These are phyloP conservation scores for Pichia exigua DNA, from an alignment of 805 yeast species.

Conservation along the genomic window DNA sequence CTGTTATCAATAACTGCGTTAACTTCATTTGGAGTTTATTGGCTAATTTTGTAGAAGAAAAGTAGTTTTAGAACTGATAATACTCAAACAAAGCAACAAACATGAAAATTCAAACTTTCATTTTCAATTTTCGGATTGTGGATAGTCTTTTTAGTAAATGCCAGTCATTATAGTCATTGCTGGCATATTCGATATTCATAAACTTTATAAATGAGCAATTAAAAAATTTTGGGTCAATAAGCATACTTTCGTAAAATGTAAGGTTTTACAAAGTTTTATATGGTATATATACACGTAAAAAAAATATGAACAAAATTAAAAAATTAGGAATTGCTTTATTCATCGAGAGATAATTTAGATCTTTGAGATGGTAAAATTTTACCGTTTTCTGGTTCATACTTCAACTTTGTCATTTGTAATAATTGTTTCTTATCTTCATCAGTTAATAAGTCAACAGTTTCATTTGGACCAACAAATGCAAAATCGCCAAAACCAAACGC, in stretches of 20 bases:
- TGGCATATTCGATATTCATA: too few species aligned
- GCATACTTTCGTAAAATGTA: not conserved
- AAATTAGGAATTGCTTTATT: conserved; percentile 22
- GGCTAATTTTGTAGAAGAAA: not conserved
- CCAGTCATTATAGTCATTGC: too few species aligned
- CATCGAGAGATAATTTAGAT: conserved; percentile 42
- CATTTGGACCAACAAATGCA: conserved; percentile 74
- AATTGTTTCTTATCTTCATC: conserved; percentile 53
- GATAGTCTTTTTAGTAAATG: too few species aligned
- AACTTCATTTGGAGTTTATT: conserved; percentile 38
- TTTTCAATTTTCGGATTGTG: not conserved
- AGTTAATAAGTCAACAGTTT: conserved; percentile 65
- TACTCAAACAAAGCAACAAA: not conserved
- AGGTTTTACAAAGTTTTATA: not conserved
- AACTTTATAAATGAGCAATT: too few species aligned
- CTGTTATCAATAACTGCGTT: conserved; percentile 40
- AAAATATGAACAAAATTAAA: not conserved
- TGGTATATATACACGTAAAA: conserved; percentile 1
- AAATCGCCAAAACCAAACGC: conserved; percentile 91
- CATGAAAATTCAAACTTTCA: not conserved
- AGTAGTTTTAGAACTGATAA: not conserved
- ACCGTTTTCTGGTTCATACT: conserved; percentile 42
- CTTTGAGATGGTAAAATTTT: conserved; percentile 54
- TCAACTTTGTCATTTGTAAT: conserved; percentile 40
- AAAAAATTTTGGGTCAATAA: too few species aligned